Base-by-base conservation (phyloP, 2,329 filamentous ascomycete species). In the Xylaria sp. region DNA sequence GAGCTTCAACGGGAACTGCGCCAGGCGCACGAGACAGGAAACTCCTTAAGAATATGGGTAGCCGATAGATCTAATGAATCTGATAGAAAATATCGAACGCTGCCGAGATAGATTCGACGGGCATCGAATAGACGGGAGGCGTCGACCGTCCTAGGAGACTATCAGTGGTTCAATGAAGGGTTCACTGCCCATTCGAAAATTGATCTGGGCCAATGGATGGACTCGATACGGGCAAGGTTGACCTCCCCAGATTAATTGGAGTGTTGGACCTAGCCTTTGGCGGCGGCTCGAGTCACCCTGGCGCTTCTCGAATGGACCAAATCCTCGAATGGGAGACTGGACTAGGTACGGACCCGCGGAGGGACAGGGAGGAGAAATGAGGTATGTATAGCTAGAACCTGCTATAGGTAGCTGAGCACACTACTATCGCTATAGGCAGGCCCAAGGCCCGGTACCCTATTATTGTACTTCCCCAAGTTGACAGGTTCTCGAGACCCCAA, bases 391-490 rank as follows among this genome's bases (percentile, higher is more conserved):
- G 66, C 69, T 64, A 71, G 60, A 60, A 61, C 61, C 48, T 73
- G 69, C 60, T 72, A 65, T 70, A 69, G 39, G 39, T 17, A 42
- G 66, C 68, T 71, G 70, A 65, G 64, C 65, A 68, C 68, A 55
- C 65, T 66, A 67, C 50, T 66, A 70, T 71, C 66, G 36, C 42
- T 65, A 56, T 65, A 36, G 34, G 34, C 24, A 65, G 68, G 62
- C 55, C 61, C 27, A 61, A 53, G 34, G 24, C 45, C 65, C 61
- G 70, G 70, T 72, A 72, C 64, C 64, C 53, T 36, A 36, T 36
- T 36, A 36, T 36, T 8, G 68, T 69, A 64, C 71, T 73, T 72
- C 72, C 73, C 74, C 65, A 71, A 71, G 70, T 73, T 66, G 65
- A 75, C 61, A 71, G 12, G 61, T 61, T 72, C 66, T 69, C 64